phyloP scores from a whole-genome alignment of 1,284 basidiomycete genomes.

The Ganoderma lingzhi region DNA sequence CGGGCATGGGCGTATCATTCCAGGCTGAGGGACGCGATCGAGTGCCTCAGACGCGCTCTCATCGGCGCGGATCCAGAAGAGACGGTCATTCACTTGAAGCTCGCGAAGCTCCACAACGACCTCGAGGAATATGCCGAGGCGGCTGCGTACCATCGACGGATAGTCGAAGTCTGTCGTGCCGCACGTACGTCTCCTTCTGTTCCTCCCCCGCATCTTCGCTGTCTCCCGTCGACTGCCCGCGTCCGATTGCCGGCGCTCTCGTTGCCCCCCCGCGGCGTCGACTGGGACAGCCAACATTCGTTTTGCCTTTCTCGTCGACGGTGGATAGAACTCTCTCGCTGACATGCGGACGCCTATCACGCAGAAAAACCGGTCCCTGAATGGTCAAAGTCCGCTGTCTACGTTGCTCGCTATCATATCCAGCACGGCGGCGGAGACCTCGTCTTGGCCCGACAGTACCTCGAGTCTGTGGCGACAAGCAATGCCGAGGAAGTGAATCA shows the following conservation, averaged over 20 bases:
- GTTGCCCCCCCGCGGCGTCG: neutral
- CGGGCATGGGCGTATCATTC: neutral
- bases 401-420: constrained; percentile 83
- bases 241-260: neutral
- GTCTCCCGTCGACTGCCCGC: neutral
- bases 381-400: constrained; percentile 82
- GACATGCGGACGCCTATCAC: constrained; percentile 14
- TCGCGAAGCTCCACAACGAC: constrained; percentile 79
- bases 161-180: constrained; percentile 80
- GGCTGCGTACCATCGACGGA: constrained; percentile 73
- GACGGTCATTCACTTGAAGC: constrained; percentile 77
- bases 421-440: constrained; percentile 67
- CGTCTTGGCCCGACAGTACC: constrained; percentile 66
- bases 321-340: neutral
- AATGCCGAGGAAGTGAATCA: constrained; percentile 78
- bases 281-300: constrained; percentile 5
- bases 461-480: constrained; percentile 76
- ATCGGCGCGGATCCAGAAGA: constrained; percentile 86
- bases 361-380: constrained; percentile 74
- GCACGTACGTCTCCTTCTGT: constrained; percentile 45
- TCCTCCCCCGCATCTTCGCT: constrained; percentile 10
- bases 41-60: constrained; percentile 89
- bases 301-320: constrained; percentile 9
- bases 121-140: constrained; percentile 74
- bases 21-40: constrained; percentile 86